Evolutionary conservation across 768 basidiomycete species (phyloP).

Genomic region (Pleurotus platypus): DNA sequence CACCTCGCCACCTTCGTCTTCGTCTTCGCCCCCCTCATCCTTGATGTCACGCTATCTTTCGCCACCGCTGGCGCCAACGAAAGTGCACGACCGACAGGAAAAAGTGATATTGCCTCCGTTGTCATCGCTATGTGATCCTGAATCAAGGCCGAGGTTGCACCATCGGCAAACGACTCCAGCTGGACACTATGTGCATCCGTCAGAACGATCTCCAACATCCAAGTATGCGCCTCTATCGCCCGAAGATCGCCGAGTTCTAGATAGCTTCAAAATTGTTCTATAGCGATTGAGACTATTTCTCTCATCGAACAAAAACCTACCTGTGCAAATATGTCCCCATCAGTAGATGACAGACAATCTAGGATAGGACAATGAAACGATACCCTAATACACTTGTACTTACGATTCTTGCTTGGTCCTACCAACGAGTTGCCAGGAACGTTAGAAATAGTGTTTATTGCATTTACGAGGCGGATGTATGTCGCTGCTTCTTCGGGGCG

Average conservation of each 20-base stretch:
- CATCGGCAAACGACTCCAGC: conserved; percentile 21
- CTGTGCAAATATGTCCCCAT: conserved; percentile 7
- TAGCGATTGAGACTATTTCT: conserved; percentile 15
- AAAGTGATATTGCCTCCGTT: conserved; percentile 15
- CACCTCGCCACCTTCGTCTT: conserved; percentile 9
- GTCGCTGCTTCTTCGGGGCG: conserved; percentile 15
- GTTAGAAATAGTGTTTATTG: background rate
- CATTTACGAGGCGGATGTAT: conserved; percentile 10
- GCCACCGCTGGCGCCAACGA: conserved; percentile 1
- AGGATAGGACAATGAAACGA: no score
- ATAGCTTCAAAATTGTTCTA: conserved; percentile 51
- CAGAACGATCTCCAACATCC: conserved; percentile 14
- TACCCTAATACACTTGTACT: no score
- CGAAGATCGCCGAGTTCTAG: conserved; percentile 58
- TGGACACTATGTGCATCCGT: conserved; percentile 12
- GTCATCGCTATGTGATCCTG: conserved; percentile 16
- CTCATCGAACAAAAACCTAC: no score
- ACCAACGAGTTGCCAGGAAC: background rate
- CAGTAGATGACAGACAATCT: no score
- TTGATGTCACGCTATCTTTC: conserved; percentile 9
- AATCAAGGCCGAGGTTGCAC: conserved; percentile 11
- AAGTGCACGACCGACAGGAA: background rate
- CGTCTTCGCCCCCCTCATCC: conserved; percentile 11
- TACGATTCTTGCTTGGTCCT: no score
- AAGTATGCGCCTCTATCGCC: conserved; percentile 41